A percentile compares a stretch with the other conserved stretches of the same genome.
Conservation (phyloP, 768 basidiomycete species). For the Termitomyces heimii region DNA sequence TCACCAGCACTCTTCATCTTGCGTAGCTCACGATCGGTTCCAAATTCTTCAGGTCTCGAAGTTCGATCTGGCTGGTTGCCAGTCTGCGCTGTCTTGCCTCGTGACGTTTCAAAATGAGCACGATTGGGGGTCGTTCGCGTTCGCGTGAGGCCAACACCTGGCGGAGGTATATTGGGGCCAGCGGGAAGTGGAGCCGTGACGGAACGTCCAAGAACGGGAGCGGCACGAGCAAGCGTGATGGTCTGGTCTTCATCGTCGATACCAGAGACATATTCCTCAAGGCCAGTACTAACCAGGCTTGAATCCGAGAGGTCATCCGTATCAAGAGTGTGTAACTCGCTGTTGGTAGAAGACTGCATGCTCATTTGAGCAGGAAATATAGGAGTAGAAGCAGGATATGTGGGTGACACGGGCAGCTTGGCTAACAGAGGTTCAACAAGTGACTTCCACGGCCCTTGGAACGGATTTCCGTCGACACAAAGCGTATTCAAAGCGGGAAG, state of each 20-base stretch:
- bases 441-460: constrained; percentile 89
- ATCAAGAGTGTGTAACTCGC: constrained; percentile 42
- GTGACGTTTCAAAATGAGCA: constrained; percentile 39
- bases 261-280: constrained; percentile 22
- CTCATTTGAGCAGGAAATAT: constrained; percentile 44
- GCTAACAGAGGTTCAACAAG: constrained; percentile 81
- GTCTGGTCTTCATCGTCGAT: constrained; percentile 71
- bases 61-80: constrained; percentile 16
- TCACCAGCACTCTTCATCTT: constrained; percentile 89
- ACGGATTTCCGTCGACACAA: constrained; percentile 93
- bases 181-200: constrained; percentile 41
- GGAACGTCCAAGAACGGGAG: constrained; percentile 46
- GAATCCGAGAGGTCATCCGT: constrained; percentile 56
- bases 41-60: constrained; percentile 30
- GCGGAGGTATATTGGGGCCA: constrained; percentile 16
- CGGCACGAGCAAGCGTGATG: constrained; percentile 54
- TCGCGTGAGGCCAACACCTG: constrained; percentile 48
- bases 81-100: constrained; percentile 23
- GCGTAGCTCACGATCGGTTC: constrained; percentile 57
- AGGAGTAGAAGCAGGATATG: constrained; percentile 64
- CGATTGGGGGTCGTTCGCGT: constrained; percentile 76
- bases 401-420: constrained; percentile 51
- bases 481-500: constrained; percentile 81
- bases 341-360: constrained; percentile 30
- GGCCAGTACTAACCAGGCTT: constrained; percentile 38